Evolutionary conservation across 805 yeast species (phyloP), one percentile per base, ranked within the genome.

Genomic region (Millerozyma miso): DNA sequence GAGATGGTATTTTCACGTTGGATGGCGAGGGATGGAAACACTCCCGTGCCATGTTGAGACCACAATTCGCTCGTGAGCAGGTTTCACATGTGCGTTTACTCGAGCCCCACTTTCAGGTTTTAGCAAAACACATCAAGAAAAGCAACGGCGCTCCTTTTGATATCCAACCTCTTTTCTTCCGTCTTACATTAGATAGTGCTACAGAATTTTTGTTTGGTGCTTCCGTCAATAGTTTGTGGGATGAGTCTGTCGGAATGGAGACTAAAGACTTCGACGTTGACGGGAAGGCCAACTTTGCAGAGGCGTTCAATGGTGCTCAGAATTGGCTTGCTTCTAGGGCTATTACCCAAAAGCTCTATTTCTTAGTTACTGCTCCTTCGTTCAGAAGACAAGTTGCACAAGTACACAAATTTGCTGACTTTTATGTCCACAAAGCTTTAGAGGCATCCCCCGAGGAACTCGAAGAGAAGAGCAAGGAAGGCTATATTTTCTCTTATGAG

Each of bases 21-120:
- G 74, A 69, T 46, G 64, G 65, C 16, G 59, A 56, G 43, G 74
- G 73, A 7, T 69, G 74, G 74, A 67, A 69, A 48, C 67, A 63
- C 46, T 63, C 71, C 6, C 50, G 74, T 45, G 61, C 71, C 16
- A 64, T 69, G 74, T 61, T 69, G 46, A 60, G 73, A 47, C 74
- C 74, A 2, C 73, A 69, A 47, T 69, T 69, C 48, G 67, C 72
- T 10, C 57, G 72, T 54, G 74, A 67, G 42, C 71, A 69, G 49
- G 63, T 69, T 41, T 63, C 71, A 5, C 73, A 69, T 42, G 71
- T 68, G 14, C 54, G 58, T 41, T 18, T 59, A 4, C 56, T 69
- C 50, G 74, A 69, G 43, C 71, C 73, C 12, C 74, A 69, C 48
- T 42, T 69, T 13, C 71, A 67, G 46, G 54, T 53, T 8, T 54